Conservation (phyloP, 2,329 filamentous ascomycete genomes). For the Fusarium falciforme region DNA sequence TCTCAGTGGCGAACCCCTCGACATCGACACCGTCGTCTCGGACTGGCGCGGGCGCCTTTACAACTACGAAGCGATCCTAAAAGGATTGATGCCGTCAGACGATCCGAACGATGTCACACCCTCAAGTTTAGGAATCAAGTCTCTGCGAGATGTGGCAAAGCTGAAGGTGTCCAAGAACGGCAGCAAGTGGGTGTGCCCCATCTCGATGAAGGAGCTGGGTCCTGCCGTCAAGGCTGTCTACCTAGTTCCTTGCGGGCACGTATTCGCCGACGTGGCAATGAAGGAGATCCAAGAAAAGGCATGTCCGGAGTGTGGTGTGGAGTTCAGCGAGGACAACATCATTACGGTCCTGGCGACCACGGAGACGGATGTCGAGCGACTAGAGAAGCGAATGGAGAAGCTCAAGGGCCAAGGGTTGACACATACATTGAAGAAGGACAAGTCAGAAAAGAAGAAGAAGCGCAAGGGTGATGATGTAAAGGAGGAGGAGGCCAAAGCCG, state of each 20-base stretch:
- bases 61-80: conserved; percentile 91
- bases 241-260: conserved; percentile 93
- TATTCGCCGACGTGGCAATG: conserved; percentile 88
- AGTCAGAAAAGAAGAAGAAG: conserved; percentile 74
- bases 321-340: conserved; percentile 79
- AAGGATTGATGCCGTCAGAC: conserved; percentile 67
- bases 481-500: conserved; percentile 59
- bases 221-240: conserved; percentile 85
- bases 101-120: conserved; percentile 64
- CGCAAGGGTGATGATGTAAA: conserved; percentile 63
- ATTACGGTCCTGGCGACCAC: conserved; percentile 83
- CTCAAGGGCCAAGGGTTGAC: conserved; percentile 79
- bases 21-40: conserved; percentile 79
- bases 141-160: conserved; percentile 87
- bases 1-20: conserved; percentile 81
- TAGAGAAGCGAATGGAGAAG: conserved; percentile 74
- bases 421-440: conserved; percentile 89
- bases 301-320: conserved; percentile 79
- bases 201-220: conserved; percentile 88
- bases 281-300: conserved; percentile 76
- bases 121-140: conserved; percentile 73
- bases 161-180: conserved; percentile 72
- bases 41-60: conserved; percentile 88
- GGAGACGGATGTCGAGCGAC: conserved; percentile 74
- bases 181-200: conserved; percentile 82